Percentiles rank a stretch among this genome's conserved stretches.
Conservation (phyloP, 306 rosid genomes). For the Arachis hypogaea region DNA sequence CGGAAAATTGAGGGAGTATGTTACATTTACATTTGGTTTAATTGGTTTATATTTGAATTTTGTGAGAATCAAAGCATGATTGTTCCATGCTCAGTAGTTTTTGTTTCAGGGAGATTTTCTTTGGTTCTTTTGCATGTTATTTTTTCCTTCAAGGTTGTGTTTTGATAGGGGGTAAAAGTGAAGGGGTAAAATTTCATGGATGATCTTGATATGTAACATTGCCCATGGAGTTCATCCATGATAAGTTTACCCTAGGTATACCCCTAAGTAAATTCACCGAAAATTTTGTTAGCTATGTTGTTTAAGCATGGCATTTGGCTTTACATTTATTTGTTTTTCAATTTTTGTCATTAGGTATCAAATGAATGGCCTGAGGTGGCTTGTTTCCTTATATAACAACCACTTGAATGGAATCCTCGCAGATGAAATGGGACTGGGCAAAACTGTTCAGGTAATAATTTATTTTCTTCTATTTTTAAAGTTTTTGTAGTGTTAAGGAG, state of each 20-base stretch:
- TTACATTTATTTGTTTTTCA: constrained; percentile 36
- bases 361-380: constrained; percentile 99
- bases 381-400: constrained; percentile 93
- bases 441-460: constrained; percentile 87
- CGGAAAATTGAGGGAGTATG: constrained; percentile 97
- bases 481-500: not conserved
- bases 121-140: not conserved
- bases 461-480: not conserved
- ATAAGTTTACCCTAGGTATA: no score
- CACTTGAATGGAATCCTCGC: constrained; percentile 99
- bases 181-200: no score
- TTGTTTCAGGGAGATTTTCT: not conserved
- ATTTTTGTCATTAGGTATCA: constrained; percentile 76
- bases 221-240: no score
- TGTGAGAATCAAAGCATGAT: constrained; percentile 31
- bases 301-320: constrained; percentile 28
- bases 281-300: constrained; percentile 4
- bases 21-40: constrained; percentile 36
- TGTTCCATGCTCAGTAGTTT: constrained; percentile 16
- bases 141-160: not conserved
- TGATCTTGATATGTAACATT: no score
- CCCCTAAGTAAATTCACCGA: no score
- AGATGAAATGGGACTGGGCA: constrained; percentile 99
- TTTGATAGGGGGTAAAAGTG: no score
- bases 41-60: not conserved